These are phyloP conservation scores for Nyssa sinensis DNA, from an alignment of 148 eudicot species.

Conservation along the genomic window DNA sequence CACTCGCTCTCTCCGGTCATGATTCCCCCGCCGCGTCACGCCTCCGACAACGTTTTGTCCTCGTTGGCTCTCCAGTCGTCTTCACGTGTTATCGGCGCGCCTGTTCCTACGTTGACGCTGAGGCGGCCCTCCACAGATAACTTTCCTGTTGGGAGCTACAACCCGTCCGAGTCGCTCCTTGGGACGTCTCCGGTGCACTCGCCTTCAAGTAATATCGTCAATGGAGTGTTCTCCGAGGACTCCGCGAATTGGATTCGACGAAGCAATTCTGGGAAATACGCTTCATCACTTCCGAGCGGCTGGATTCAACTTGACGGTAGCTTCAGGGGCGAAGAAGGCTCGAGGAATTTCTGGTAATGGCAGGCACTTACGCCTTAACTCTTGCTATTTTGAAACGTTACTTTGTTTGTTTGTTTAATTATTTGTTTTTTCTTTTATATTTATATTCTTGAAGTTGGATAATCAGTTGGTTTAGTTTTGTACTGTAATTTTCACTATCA, in stretches of 20 bases:
- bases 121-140: slow-evolving; percentile 9
- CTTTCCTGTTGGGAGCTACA: slow-evolving; percentile 29
- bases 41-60: slow-evolving; percentile 28
- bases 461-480: too few relatives aligned
- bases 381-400: too few relatives aligned
- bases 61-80: not conserved
- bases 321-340: not conserved
- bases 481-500: too few relatives aligned
- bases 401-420: not conserved
- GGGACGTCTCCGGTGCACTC: slow-evolving; percentile 26
- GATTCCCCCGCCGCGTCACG: slow-evolving; percentile 45
- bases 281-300: slow-evolving; percentile 17
- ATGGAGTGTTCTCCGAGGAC: slow-evolving; percentile 44
- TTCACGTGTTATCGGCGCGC: slow-evolving; percentile 25
- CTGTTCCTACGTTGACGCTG: slow-evolving; percentile 12
- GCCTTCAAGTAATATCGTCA: slow-evolving; percentile 16
- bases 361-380: not conserved
- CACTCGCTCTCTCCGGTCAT: slow-evolving; percentile 44
- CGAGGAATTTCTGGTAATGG: slow-evolving; percentile 10
- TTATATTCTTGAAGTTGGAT: not conserved
- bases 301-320: not conserved
- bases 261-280: slow-evolving; percentile 19
- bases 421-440: not conserved
- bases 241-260: slow-evolving; percentile 34
- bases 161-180: slow-evolving; percentile 24